Evolutionary conservation across 495 filamentous ascomycete species (phyloP), one percentile per base, ranked within the genome.

Genomic region (Lepidopterella palustris): DNA sequence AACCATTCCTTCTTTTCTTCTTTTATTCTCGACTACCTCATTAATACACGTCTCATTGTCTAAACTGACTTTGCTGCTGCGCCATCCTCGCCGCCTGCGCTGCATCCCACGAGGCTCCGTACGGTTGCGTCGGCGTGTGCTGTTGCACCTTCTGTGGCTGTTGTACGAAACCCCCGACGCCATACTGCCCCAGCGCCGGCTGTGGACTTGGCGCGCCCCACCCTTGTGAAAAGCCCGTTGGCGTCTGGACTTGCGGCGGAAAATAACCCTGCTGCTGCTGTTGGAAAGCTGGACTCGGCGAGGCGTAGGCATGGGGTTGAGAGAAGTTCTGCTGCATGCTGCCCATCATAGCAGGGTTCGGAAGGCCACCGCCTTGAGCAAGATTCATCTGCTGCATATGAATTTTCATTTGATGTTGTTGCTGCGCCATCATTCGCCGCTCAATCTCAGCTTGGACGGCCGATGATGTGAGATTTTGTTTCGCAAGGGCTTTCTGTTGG

Each of bases 401-500:
- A 26, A 63, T 51, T 21, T 51, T 11, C 59, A 61, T 61, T 40
- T 67, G 64, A 13, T 60, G 61, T 32, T 64, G 65, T 48, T 64
- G 59, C 11, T 55, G 32, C 40, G 53, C 56, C 57, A 63, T 57
- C 42, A 50, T 60, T 3, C 64, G 61, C 9, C 65, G 24, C 21
- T 67, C 61, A 26, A 67, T 61, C 21, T 63, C 65, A 5, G 60
- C 65, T 57, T 67, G 65, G 54, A 67, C 58, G 27, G 61, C 65
- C 4, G 58, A 32, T 1, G 65, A 64, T 24, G 53, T 18, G 6
- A 61, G 31, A 26, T 62, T 59, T 15, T 27, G 39, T 49, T 64
- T 67, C 1, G 65, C 65, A 11, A 49, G 53, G 3, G 47, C 53
- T 40, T 61, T 67, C 29, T 67, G 61, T 13, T 64, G 45, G 50